These are phyloP conservation scores for Vitis amurensis DNA, from an alignment of 164 flowering plant genomes.

Conservation along the genomic window DNA sequence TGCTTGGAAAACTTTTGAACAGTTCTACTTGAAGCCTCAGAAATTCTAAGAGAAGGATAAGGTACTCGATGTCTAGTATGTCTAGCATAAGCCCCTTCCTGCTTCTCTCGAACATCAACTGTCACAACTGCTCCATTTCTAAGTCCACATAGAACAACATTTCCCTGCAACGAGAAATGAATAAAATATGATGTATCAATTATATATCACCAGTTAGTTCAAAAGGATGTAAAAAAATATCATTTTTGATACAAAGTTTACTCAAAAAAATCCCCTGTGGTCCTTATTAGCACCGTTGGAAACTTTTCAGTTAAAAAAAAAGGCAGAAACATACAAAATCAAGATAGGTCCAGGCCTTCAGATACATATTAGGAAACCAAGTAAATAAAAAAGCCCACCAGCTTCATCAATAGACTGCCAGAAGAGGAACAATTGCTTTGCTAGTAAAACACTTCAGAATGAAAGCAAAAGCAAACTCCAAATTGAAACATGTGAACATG, in stretches of 20 bases:
- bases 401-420: too few species aligned
- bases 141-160: constrained; percentile 73
- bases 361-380: too few species aligned
- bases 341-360: too few species aligned
- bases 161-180: constrained; percentile 53
- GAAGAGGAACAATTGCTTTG: too few species aligned
- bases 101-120: constrained; percentile 74
- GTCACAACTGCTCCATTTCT: constrained; percentile 86
- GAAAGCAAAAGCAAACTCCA: too few species aligned
- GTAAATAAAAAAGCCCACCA: too few species aligned
- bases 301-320: too few species aligned
- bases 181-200: background rate
- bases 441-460: too few species aligned
- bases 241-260: background rate
- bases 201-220: background rate
- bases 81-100: constrained; percentile 22
- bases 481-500: too few species aligned
- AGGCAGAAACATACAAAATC: too few species aligned
- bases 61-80: constrained; percentile 40
- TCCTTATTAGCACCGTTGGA: too few species aligned
- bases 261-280: background rate
- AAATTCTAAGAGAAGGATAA: constrained; percentile 16
- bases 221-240: background rate
- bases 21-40: constrained; percentile 16
- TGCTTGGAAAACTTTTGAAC: constrained; percentile 22